phyloP scores from a whole-genome alignment of 345 rosid species.

The Excoecaria cochinchinensis region DNA sequence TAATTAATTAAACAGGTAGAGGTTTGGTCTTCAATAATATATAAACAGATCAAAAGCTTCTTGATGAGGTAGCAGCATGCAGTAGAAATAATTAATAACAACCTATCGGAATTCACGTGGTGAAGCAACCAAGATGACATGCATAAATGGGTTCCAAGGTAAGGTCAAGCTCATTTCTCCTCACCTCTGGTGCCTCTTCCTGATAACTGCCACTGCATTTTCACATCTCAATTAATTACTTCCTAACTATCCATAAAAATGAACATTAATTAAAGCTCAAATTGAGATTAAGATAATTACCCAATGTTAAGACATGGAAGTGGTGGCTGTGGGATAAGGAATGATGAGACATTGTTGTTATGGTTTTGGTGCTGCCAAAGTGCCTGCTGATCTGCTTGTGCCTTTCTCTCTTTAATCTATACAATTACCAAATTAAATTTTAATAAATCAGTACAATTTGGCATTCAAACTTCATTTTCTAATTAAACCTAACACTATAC shows the following conservation, averaged over 20 bases:
- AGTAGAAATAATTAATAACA: background rate
- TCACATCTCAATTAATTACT: background rate
- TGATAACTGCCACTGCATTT: constrained; percentile 55
- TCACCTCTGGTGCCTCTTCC: constrained; percentile 50
- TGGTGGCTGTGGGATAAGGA: constrained; percentile 47
- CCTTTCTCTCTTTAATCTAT: constrained; percentile 69
- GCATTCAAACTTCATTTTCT: no score
- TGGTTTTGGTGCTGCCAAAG: constrained; percentile 61
- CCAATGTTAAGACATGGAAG: constrained; percentile 58
- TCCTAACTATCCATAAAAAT: background rate
- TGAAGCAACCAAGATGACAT: constrained; percentile 61
- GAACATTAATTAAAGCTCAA: background rate
- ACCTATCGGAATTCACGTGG: constrained; percentile 24
- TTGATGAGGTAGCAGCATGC: background rate
- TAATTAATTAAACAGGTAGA: background rate
- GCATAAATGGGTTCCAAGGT: constrained; percentile 59
- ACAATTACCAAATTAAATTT: background rate
- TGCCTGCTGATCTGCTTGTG: constrained; percentile 40
- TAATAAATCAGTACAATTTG: background rate
- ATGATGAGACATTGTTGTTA: constrained; percentile 36
- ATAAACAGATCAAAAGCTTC: constrained; percentile 7
- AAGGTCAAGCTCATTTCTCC: constrained; percentile 68
- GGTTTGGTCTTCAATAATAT: constrained; percentile 6
- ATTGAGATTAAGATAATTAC: constrained; percentile 23
- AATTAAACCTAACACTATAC: no score